Evolutionary conservation across 2,329 filamentous ascomycete species (phyloP), one percentile per base, ranked within the genome.

Genomic region (Nemania serpens): DNA sequence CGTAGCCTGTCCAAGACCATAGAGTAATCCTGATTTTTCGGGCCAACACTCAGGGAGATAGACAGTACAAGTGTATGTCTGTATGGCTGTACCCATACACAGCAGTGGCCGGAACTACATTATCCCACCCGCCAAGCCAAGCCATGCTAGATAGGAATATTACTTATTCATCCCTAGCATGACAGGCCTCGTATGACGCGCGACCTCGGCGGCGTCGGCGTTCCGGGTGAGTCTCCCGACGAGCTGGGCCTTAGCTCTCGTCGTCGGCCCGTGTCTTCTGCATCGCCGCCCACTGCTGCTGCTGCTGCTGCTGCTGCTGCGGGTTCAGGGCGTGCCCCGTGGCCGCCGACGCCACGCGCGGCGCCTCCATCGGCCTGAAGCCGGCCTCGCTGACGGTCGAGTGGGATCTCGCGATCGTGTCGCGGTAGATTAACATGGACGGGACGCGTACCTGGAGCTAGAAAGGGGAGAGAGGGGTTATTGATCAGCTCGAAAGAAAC

Each of bases 371-470:
- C 42, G 41, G 11, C 5, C 71, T 78, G 37, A 11, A 5, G 18
- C 12, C 76, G 52, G 78, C 73, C 6, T 12, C 36, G 17, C 3
- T 12, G 2, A 45, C 11, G 71, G 5, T 77, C 75, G 55, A 78
- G 79, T 2, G 79, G 77, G 74, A 75, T 2, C 78, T 76, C 75
- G 83, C 77, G 10, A 84, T 71, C 4, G 77, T 77, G 67, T 86
- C 84, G 37, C 80, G 75, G 29, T 78, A 79, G 70, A 88, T 86
- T 62, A 87, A 77, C 85, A 88, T 87, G 0, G 84, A 87, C 2
- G 86, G 85, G 17, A 87, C 77, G 22, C 85, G 83, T 54, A 87
- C 73, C 69, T 84, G 79, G 54, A 86, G 77, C 84, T 86, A 51
- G 17, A 3, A 20, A 18, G 47, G 17, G 10, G n/a, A 17, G 41